Evolutionary conservation across 495 filamentous ascomycete species (phyloP).

Genomic region (Talaromyces proteolyticus): DNA sequence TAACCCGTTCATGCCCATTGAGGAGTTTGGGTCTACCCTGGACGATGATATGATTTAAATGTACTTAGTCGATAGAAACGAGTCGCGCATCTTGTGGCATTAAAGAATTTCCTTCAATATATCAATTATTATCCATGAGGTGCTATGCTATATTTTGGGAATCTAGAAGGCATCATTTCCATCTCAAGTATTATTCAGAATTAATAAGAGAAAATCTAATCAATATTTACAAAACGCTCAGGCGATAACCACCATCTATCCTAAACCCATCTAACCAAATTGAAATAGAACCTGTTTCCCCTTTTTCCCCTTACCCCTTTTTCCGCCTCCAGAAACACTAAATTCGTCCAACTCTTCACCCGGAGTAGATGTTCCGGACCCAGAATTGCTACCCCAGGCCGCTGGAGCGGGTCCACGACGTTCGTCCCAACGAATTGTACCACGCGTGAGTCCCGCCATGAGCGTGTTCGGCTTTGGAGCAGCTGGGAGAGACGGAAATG

Average conservation of each 20-base stretch:
- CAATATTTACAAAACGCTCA: too few relatives aligned
- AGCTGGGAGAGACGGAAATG: conserved; percentile 77
- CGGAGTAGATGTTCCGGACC: conserved; percentile 19
- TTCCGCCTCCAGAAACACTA: conserved; percentile 37
- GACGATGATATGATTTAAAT: not conserved
- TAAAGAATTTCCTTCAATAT: too few relatives aligned
- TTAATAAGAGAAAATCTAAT: too few relatives aligned
- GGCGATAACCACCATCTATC: not conserved
- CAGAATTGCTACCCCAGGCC: conserved; percentile 38
- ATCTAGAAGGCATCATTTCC: too few relatives aligned
- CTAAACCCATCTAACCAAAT: conserved; percentile 32
- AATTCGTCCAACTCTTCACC: conserved; percentile 25
- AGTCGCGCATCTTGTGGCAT: not conserved
- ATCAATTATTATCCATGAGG: too few relatives aligned
- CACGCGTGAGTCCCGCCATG: conserved; percentile 71
- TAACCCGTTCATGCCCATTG: not conserved
- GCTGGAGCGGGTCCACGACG: conserved; percentile 28
- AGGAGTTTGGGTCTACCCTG: not conserved
- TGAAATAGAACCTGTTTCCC: conserved; percentile 73
- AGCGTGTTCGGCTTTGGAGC: conserved; percentile 73
- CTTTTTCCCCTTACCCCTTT: conserved; percentile 71
- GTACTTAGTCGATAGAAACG: not conserved
- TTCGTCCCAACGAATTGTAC: conserved; percentile 64
- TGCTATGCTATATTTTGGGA: too few relatives aligned
- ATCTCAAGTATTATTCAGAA: too few relatives aligned